A percentile compares a stretch with the other conserved stretches of the same genome.
These are phyloP conservation scores for Recurvomyces mirabilis DNA, from an alignment of 495 filamentous ascomycete genomes.

Conservation along the genomic window DNA sequence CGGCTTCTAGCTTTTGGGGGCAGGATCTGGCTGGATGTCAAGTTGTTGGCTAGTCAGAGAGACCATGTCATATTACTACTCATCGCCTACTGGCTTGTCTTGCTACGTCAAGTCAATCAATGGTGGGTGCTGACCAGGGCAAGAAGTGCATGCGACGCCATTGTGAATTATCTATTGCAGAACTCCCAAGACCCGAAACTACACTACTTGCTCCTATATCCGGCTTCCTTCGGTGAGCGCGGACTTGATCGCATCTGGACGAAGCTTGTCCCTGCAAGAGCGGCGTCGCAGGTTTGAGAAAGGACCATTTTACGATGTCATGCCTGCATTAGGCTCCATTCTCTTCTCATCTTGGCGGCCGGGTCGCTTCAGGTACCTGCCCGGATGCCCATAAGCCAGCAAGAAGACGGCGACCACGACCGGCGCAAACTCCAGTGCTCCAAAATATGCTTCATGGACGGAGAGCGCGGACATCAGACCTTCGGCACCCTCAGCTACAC, in stretches of 20 bases:
- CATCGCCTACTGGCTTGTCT: neutral
- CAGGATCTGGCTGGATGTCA: neutral
- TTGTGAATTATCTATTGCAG: neutral
- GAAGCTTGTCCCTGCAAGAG: neutral
- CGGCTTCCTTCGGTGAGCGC: neutral
- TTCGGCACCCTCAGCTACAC: slow-evolving; percentile 44
- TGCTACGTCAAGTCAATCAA: neutral
- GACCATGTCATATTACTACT: neutral
- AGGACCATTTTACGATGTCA: too few species aligned
- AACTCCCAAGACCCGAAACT: neutral
- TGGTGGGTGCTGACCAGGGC: neutral
- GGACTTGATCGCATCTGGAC: neutral
- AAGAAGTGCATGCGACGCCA: neutral
- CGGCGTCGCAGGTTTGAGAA: neutral
- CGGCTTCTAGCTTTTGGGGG: neutral
- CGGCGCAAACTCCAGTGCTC: slow-evolving; percentile 42
- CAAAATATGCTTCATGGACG: slow-evolving; percentile 41
- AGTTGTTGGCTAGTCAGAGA: neutral
- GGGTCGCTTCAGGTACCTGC: slow-evolving; percentile 1
- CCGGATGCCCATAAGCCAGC: slow-evolving; percentile 38
- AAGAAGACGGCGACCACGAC: slow-evolving; percentile 38
- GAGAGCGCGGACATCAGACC: slow-evolving; percentile 37
- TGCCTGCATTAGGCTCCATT: too few species aligned
- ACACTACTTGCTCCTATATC: neutral
- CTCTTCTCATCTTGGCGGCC: neutral